Evolutionary conservation across 805 yeast species (phyloP).

Genomic region (baker's yeast (Saccharomyces cerevisiae)): DNA sequence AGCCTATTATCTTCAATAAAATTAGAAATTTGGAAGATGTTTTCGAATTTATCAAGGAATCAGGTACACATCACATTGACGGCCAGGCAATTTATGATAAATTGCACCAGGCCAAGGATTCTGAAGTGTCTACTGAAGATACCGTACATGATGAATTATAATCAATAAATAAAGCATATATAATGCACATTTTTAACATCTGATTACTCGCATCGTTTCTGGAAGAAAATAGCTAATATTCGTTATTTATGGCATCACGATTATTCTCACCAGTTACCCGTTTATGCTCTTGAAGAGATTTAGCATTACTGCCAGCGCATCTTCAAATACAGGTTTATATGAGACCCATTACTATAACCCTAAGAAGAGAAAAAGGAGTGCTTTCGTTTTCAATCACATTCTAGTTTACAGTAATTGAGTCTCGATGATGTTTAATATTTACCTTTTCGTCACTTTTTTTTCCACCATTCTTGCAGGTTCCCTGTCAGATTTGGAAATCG

Average conservation of each 20-base stretch:
- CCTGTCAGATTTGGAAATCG: slow-evolving; percentile 29
- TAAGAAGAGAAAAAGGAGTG: neutral
- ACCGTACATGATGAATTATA: slow-evolving; percentile 30
- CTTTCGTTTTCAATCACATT: neutral
- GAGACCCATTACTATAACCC: neutral
- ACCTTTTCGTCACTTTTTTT: neutral
- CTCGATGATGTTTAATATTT: neutral
- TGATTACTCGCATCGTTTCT: neutral
- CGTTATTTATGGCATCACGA: neutral
- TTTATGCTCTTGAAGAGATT: neutral
- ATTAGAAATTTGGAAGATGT: slow-evolving; percentile 67
- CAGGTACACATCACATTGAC: slow-evolving; percentile 58
- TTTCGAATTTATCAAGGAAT: slow-evolving; percentile 59
- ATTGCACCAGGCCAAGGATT: slow-evolving; percentile 6
- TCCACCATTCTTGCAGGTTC: slow-evolving; percentile 16
- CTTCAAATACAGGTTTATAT: neutral
- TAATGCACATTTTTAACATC: neutral
- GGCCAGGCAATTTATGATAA: slow-evolving; percentile 23
- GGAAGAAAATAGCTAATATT: neutral
- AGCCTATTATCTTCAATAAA: slow-evolving; percentile 59
- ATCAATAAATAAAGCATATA: neutral
- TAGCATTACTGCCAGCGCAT: neutral
- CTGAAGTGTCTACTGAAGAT: slow-evolving; percentile 13
- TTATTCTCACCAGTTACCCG: neutral
- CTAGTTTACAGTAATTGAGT: neutral